These are phyloP conservation scores for Talaromyces liani DNA, from an alignment of 495 filamentous ascomycete species.

Conservation along the genomic window DNA sequence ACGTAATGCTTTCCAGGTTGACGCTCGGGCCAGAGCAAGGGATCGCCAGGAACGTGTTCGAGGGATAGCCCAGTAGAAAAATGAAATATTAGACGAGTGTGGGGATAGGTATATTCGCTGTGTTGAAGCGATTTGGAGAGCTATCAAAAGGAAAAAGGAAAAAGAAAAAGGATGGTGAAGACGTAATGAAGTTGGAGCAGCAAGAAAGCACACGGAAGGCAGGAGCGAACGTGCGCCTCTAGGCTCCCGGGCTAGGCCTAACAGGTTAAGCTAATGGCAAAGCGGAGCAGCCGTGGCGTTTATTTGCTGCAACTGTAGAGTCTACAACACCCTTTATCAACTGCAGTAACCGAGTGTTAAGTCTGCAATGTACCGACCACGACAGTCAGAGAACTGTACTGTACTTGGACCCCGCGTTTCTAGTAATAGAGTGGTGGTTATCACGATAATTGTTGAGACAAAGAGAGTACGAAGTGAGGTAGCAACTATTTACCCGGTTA, in stretches of 20 bases:
- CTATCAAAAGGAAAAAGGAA: background rate
- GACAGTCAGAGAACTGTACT: background rate
- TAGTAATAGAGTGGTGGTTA: background rate
- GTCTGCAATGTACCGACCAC: background rate
- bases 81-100: background rate
- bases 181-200: background rate
- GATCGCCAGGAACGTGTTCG: background rate
- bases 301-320: background rate
- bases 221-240: background rate
- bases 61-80: background rate
- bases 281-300: background rate
- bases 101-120: background rate
- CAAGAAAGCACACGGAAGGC: background rate
- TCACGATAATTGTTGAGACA: background rate
- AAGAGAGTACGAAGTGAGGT: too few relatives aligned
- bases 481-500: background rate
- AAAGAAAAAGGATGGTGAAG: background rate
- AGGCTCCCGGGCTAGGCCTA: background rate
- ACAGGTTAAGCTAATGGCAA: background rate
- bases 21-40: conserved; percentile 2
- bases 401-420: background rate
- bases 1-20: background rate
- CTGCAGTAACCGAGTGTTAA: background rate
- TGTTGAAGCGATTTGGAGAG: background rate
- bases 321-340: background rate